Percentiles rank a stretch among this genome's conserved stretches.
Conservation (phyloP, 495 filamentous ascomycete genomes). For the Penicillium lagena region DNA sequence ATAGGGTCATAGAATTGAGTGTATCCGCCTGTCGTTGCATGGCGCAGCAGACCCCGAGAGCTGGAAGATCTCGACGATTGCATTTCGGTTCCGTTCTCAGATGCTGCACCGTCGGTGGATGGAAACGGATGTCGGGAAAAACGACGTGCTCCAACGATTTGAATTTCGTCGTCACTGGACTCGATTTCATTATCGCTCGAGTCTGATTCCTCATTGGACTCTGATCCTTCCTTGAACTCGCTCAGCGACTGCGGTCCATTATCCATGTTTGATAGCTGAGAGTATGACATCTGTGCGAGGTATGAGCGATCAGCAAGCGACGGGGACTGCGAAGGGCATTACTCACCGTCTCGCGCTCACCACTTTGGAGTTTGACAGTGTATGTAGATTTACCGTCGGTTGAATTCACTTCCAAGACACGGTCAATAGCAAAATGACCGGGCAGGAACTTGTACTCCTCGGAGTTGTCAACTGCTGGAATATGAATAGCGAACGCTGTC, state of each 20-base stretch:
- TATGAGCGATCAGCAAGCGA: conserved; percentile 8
- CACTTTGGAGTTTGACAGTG: conserved; percentile 40
- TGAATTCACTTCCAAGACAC: conserved; percentile 30
- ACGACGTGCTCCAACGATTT: background rate
- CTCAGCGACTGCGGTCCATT: conserved; percentile 27
- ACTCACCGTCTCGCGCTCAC: conserved; percentile 38
- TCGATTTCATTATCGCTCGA: conserved; percentile 12
- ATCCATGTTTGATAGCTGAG: conserved; percentile 21
- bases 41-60: too few species aligned
- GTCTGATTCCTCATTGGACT: conserved; percentile 1
- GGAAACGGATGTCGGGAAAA: conserved; percentile 4
- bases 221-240: conserved; percentile 9
- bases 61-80: too few species aligned
- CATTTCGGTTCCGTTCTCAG: background rate
- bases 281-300: conserved; percentile 16
- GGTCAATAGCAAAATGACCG: conserved; percentile 36
- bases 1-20: too few species aligned
- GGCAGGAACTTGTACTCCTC: conserved; percentile 43
- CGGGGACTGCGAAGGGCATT: background rate
- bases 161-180: too few species aligned
- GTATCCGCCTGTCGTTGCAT: too few species aligned
- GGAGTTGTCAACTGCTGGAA: conserved; percentile 29
- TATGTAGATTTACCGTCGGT: conserved; percentile 24
- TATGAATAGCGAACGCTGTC: background rate
- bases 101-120: background rate